Base-by-base conservation (phyloP, 352 stramenopile species). In the Globisporangium sylvaticum region DNA sequence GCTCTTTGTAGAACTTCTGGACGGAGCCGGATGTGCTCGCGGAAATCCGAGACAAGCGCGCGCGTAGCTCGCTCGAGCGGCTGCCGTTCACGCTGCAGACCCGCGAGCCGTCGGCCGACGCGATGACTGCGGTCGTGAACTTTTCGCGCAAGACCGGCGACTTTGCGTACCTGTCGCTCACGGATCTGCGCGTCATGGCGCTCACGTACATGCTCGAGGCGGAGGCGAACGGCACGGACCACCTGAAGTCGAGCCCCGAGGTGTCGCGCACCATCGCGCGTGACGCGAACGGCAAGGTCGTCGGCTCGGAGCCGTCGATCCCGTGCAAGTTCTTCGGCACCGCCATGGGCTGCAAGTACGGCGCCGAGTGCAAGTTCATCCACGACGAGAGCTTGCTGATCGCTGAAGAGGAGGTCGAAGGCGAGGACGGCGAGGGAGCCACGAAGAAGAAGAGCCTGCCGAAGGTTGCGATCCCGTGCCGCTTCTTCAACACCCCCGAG, bases 121-220 rank as follows among this genome's bases (percentile, higher is more conserved):
- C 88, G 58, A 86, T 95, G 76, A 84, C 78, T 25, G 87, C 87
- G 0, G 84, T 96, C 31, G 77, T 90, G 32, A 84, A 87, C 48
- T 96, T 96, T 61, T 84, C 88, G 12, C 85, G 86, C 65, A 92
- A 93, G 71, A 96, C 88, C 18, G 88, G 88, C 52, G 88, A 96
- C 71, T 95, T 95, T 70, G 74, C 81, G 14, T 89, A 84, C 72
- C 77, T 96, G 14, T 95, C 87, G 66, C 84, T 94, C 31, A 90
- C 86, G 53, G 88, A 96, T 78, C 64, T 95, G 74, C 86, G 87
- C 62, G 83, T 96, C 70, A 94, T 96, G 87, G 87, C 88, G 65
- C 69, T 96, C 70, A 84, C 85, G 31, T 96, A 95, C 70, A 91
- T 94, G 79, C 68, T 96, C 25, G 88, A 96, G 63, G 73, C 81